A percentile compares a stretch with the other conserved stretches of the same genome.
Conservation (phyloP, 2,329 filamentous ascomycete genomes). For the Falciphora oryzae region DNA sequence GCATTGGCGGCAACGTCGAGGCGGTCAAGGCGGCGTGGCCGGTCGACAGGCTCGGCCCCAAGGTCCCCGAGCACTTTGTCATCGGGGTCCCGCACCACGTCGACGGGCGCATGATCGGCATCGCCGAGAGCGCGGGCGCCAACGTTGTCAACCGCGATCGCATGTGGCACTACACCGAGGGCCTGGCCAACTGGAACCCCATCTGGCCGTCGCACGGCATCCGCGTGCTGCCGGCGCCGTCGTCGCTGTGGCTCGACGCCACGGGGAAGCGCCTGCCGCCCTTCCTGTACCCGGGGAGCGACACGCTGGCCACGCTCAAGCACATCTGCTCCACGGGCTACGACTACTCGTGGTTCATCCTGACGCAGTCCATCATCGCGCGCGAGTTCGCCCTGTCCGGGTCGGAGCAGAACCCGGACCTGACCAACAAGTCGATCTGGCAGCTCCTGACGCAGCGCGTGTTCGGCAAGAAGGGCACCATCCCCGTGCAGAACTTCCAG, state of each 20-base stretch:
- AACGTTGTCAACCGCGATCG: conserved; percentile 54
- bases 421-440: conserved; percentile 52
- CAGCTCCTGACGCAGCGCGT: conserved; percentile 43
- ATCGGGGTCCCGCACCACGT: conserved; percentile 58
- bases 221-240: conserved; percentile 53
- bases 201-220: conserved; percentile 59
- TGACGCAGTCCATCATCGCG: conserved; percentile 53
- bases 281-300: conserved; percentile 49
- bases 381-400: conserved; percentile 57
- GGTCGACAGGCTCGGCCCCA: conserved; percentile 48
- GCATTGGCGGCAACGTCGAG: conserved; percentile 57
- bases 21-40: conserved; percentile 55
- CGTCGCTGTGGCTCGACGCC: conserved; percentile 58
- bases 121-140: conserved; percentile 46
- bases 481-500: conserved; percentile 52
- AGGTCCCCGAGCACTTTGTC: conserved; percentile 50
- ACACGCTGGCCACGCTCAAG: conserved; percentile 52
- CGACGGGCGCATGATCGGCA: conserved; percentile 58
- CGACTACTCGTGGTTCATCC: conserved; percentile 59
- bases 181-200: conserved; percentile 54
- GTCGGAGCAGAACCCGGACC: conserved; percentile 57
- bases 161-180: conserved; percentile 64
- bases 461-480: conserved; percentile 45
- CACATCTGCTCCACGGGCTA: conserved; percentile 55
- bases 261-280: conserved; percentile 52